These are phyloP conservation scores for Apiospora aurea DNA, from an alignment of 2,329 filamentous ascomycete genomes.

Conservation along the genomic window DNA sequence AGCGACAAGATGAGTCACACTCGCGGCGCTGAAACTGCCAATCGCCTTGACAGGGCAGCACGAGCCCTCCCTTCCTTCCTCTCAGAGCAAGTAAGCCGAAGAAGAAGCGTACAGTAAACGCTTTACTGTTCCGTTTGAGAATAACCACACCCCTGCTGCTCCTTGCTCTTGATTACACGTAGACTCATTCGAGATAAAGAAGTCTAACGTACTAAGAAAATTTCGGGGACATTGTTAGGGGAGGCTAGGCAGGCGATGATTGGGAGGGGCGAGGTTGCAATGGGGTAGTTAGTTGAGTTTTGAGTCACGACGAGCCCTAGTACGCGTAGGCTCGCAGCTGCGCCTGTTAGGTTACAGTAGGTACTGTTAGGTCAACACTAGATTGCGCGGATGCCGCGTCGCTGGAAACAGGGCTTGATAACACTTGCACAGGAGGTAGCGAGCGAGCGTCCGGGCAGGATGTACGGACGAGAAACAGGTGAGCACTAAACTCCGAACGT, in stretches of 20 bases:
- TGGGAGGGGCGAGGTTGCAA: constrained; percentile 13
- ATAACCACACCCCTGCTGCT: neutral
- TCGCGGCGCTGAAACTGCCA: neutral
- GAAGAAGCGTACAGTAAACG: constrained; percentile 1
- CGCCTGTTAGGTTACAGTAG: neutral
- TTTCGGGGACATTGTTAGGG: constrained; percentile 6
- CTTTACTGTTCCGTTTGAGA: constrained; percentile 8
- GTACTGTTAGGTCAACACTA: constrained; percentile 1
- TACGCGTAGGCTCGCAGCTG: neutral
- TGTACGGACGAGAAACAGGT: neutral
- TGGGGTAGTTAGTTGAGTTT: neutral
- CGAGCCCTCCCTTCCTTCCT: neutral
- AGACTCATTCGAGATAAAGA: neutral
- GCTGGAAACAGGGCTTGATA: constrained; percentile 13
- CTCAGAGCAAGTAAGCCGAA: neutral
- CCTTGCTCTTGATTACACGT: neutral
- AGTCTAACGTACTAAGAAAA: neutral
- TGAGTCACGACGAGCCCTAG: constrained; percentile 5
- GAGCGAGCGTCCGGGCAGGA: neutral
- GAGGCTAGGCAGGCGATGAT: neutral
- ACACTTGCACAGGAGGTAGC: neutral
- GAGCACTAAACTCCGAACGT: constrained; percentile 5
- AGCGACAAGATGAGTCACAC: constrained; percentile 12
- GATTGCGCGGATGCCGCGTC: constrained; percentile 17
- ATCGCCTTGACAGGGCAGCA: neutral